Base-by-base conservation (phyloP, 2,329 filamentous ascomycete species). In the Epichloe scottii region DNA sequence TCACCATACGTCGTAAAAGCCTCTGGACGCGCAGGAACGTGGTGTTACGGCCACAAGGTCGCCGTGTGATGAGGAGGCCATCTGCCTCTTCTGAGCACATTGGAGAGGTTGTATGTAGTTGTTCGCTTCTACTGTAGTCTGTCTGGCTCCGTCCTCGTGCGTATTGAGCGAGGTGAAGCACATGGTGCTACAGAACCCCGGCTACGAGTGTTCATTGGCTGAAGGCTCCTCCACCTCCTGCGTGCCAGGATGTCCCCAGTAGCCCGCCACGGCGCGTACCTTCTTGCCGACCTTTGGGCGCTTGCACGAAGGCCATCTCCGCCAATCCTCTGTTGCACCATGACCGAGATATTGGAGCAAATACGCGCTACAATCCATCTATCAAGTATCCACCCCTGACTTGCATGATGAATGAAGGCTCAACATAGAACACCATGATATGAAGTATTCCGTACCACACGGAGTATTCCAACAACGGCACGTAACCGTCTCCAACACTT, bases 251-350 rank as follows among this genome's bases (percentile, higher is more conserved):
- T 14, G 26, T 10, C 30, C 40, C 40, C 6, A n/a, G 30, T 39
- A 12, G 39, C 30, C 21, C 42, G 42, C 42, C 49, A 46, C 49
- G 49, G 49, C 49, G 49, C 49, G 48, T 45, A 46, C 41, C 41
- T 30, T 39, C 30, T 38, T 23, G 5, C 46, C 46, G 19, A 48
- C 46, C 19, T 30, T 34, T 35, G 26, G 44, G 44, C 44, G 44
- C 30, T 46, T 46, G 44, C 44, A 7, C 30, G 46, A 33, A 40
- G 10, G 5, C n/a, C 1, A 19, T 23, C 17, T 15, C 46, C 5
- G 17, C 21, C 19, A 39, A 48, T 48, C 34, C 34, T 11, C 12
- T 26, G 6, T 26, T 26, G 6, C 6, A 26, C 6, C 7, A 26
- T 26, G 23, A 26, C 23, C 23, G 23, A 26, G 23, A 26, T 26